Evolutionary conservation across 106 monocot genomes (phyloP).

Genomic region (Platanthera guangdongensis): DNA sequence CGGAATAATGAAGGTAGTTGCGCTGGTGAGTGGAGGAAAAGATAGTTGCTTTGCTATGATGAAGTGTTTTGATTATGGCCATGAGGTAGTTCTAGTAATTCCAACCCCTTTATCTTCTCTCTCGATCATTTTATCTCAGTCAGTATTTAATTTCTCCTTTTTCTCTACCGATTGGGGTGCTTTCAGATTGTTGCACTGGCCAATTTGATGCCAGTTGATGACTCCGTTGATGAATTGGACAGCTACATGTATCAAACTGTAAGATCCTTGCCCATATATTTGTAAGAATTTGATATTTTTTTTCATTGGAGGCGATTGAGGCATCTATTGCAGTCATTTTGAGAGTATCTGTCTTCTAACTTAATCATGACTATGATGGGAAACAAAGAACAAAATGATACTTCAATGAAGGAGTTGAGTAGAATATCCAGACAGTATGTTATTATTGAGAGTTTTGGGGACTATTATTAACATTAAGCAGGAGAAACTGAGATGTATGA

Average conservation of each 20-base stretch:
- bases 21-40: constrained; percentile 87
- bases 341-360: neutral
- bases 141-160: neutral
- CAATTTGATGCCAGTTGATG: constrained; percentile 81
- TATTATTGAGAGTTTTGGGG: neutral
- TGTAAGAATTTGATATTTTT: neutral
- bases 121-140: neutral
- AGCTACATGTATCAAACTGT: constrained; percentile 99
- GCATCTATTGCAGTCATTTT: neutral
- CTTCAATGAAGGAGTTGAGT: neutral
- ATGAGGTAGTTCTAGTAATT: constrained; percentile 42
- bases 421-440: neutral
- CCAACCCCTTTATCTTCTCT: neutral
- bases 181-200: constrained; percentile 84
- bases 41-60: constrained; percentile 99
- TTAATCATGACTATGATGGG: neutral
- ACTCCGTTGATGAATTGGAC: constrained; percentile 87
- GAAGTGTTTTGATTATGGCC: constrained; percentile 86
- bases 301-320: neutral
- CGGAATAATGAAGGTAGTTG: constrained; percentile 82
- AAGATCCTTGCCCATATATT: constrained; percentile 4
- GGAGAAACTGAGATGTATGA: neutral
- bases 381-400: neutral
- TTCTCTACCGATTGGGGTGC: neutral
- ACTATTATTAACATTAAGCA: neutral